A percentile compares a stretch with the other conserved stretches of the same genome.
phyloP scores from a whole-genome alignment of 352 stramenopile genomes.

The Phytophthora constricta region DNA sequence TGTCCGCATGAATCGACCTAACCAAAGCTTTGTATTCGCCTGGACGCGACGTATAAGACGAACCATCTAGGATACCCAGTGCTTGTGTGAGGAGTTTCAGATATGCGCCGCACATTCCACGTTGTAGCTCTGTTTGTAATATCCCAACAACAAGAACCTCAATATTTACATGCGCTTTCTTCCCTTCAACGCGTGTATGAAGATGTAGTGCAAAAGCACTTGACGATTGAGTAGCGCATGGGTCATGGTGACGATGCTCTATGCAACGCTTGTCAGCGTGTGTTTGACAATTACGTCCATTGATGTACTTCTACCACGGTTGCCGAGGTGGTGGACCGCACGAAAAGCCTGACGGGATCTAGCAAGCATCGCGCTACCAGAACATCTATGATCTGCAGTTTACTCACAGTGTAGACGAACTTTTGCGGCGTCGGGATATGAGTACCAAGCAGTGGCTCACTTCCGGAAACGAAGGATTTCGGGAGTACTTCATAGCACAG shows the following conservation, averaged over 20 bases:
- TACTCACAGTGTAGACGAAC: no score
- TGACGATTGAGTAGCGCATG: neutral
- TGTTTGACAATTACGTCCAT: slow-evolving; percentile 11
- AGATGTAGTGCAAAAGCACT: neutral
- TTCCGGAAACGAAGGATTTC: no score
- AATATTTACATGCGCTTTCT: neutral
- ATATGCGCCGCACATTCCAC: slow-evolving; percentile 15
- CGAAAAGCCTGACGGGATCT: neutral
- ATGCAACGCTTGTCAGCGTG: neutral
- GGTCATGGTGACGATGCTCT: neutral
- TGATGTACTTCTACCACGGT: slow-evolving; percentile 40
- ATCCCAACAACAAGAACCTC: neutral
- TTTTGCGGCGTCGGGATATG: no score
- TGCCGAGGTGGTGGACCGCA: slow-evolving; percentile 22
- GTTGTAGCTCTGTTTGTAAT: slow-evolving; percentile 16
- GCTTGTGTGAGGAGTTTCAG: slow-evolving; percentile 19
- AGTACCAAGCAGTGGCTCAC: no score
- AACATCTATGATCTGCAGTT: no score
- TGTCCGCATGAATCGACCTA: no score
- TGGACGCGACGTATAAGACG: slow-evolving; percentile 25
- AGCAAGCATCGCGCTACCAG: no score
- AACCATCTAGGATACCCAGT: slow-evolving; percentile 17
- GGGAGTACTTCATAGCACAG: no score
- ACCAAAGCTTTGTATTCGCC: slow-evolving; percentile 18
- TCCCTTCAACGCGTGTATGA: neutral